Evolutionary conservation across 352 stramenopile genomes (phyloP).

Genomic region (Phytopythium aichiense): DNA sequence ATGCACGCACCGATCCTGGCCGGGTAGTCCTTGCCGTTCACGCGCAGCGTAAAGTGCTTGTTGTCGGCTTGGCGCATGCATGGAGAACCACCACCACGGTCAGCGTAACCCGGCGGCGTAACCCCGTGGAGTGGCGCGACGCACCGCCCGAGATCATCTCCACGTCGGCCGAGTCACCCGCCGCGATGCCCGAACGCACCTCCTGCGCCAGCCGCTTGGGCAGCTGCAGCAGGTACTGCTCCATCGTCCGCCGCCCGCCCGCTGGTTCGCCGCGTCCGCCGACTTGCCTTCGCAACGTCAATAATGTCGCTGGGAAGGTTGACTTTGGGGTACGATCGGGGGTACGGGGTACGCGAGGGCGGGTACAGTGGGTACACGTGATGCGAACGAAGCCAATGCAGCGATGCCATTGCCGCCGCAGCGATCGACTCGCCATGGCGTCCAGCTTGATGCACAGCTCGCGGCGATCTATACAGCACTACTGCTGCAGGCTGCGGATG

Average conservation of each 20-base stretch:
- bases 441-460: no score
- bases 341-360: no score
- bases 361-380: no score
- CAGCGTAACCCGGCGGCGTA: not conserved
- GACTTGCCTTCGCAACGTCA: not conserved
- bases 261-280: no score
- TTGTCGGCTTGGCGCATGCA: slow-evolving; percentile 58
- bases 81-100: not conserved
- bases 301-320: no score
- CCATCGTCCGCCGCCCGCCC: slow-evolving; percentile 38
- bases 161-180: slow-evolving; percentile 50
- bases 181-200: slow-evolving; percentile 59
- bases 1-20: slow-evolving; percentile 64
- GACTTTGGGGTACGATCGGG: no score
- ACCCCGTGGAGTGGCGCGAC: slow-evolving; percentile 5
- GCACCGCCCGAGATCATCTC: slow-evolving; percentile 75
- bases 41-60: slow-evolving; percentile 75
- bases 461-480: no score
- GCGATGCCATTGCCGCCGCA: no score
- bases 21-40: slow-evolving; percentile 74
- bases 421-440: no score
- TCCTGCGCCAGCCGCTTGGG: slow-evolving; percentile 78
- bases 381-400: no score
- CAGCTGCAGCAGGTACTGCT: slow-evolving; percentile 85
- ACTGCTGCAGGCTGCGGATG: no score